phyloP scores from a whole-genome alignment of 176 grass and related monocot species.

The Raddia guianensis region DNA sequence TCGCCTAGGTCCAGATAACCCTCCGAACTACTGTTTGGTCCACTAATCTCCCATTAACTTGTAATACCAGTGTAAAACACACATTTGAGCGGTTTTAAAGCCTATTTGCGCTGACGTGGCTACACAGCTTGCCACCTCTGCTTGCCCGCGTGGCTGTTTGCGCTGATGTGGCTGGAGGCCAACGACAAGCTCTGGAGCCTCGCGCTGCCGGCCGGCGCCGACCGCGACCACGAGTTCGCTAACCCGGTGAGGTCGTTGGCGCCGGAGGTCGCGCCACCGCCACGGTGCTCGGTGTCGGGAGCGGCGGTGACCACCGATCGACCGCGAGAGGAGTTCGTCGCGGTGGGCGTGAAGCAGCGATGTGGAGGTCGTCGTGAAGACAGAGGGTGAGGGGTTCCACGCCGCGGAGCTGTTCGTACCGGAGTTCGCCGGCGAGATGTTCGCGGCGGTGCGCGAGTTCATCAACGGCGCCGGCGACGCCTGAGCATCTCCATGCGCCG shows the following conservation, averaged over 20 bases:
- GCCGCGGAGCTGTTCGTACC: constrained; percentile 68
- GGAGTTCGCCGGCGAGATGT: constrained; percentile 47
- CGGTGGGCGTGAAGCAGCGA: constrained; percentile 48
- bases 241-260: constrained; percentile 50
- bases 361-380: constrained; percentile 54
- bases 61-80: no score
- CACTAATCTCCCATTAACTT: no score
- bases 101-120: no score
- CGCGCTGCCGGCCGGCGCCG: constrained; percentile 55
- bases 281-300: constrained; percentile 57
- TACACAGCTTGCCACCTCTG: no score
- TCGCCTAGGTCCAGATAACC: no score
- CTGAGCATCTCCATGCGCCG: neutral
- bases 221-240: constrained; percentile 73
- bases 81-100: no score
- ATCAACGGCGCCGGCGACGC: constrained; percentile 30
- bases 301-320: constrained; percentile 68
- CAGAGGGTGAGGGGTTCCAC: constrained; percentile 56
- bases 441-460: constrained; percentile 60
- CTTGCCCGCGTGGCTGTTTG: no score
- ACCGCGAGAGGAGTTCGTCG: constrained; percentile 59
- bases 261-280: constrained; percentile 11
- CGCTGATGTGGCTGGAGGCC: constrained; percentile 53
- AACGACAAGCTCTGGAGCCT: constrained; percentile 77
- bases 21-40: no score